Percentiles rank a stretch among this genome's conserved stretches.
phyloP scores from a whole-genome alignment of 805 yeast species.

The Candida chauliodis region DNA sequence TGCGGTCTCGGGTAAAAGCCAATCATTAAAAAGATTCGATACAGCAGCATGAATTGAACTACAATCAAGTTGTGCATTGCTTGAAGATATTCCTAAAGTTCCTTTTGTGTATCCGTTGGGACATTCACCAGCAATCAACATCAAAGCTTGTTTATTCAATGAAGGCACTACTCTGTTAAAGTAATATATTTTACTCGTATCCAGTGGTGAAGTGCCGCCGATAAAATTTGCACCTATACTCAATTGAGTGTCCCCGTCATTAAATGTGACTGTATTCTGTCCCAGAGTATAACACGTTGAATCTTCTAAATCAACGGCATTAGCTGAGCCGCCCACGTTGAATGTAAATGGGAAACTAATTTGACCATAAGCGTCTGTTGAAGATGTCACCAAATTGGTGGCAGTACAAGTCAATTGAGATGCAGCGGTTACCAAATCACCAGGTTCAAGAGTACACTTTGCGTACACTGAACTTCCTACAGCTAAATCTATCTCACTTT shows the following conservation, averaged over 20 bases:
- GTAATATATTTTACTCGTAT: slow-evolving; percentile 1
- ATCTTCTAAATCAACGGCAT: slow-evolving; percentile 14
- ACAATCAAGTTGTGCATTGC: slow-evolving; percentile 19
- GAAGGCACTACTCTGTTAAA: slow-evolving; percentile 13
- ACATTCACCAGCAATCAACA: slow-evolving; percentile 15
- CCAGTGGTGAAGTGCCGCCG: slow-evolving; percentile 8
- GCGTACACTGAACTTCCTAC: slow-evolving; percentile 17
- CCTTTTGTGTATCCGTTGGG: slow-evolving; percentile 20
- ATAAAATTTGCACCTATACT: slow-evolving; percentile 11
- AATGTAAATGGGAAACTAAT: slow-evolving; percentile 21
- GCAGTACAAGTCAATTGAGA: slow-evolving; percentile 20
- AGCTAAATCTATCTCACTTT: slow-evolving; percentile 11
- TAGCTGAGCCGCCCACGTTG: slow-evolving; percentile 17
- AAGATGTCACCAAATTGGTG: slow-evolving; percentile 10
- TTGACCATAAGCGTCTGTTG: slow-evolving; percentile 16
- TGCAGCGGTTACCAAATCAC: slow-evolving; percentile 15
- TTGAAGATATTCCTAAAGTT: slow-evolving; percentile 18
- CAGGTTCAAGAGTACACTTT: slow-evolving; percentile 18
- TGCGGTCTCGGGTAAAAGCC: slow-evolving; percentile 15
- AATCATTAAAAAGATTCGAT: slow-evolving; percentile 19
- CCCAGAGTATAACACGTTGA: slow-evolving; percentile 18
- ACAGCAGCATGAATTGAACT: slow-evolving; percentile 16
- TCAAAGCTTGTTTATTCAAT: slow-evolving; percentile 11
- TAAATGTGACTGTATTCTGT: slow-evolving; percentile 15
- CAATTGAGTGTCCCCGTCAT: slow-evolving; percentile 15